These are phyloP conservation scores for Caryopteris hybrid DNA, from an alignment of 305 asterid species.

Conservation along the genomic window DNA sequence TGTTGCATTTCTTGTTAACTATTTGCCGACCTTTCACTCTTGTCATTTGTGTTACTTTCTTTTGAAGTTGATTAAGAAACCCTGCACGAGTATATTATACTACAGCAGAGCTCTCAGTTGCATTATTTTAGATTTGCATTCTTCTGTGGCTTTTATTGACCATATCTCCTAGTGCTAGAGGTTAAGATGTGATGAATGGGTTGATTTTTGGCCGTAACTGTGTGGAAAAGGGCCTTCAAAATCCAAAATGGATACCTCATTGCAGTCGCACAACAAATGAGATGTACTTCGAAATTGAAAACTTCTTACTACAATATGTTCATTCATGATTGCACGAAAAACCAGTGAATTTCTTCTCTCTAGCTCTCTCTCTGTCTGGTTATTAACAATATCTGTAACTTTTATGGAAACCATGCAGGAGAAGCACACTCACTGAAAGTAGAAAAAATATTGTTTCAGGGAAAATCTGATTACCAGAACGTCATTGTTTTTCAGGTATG, in stretches of 20 bases:
- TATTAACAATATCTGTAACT: neutral
- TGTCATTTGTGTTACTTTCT: neutral
- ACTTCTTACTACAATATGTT: neutral
- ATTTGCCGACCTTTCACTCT: neutral
- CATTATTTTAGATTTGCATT: neutral
- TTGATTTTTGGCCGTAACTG: too few relatives aligned
- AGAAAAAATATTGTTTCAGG: slow-evolving; percentile 74
- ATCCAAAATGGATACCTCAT: neutral
- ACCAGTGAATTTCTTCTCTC: neutral
- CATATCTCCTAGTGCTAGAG: neutral
- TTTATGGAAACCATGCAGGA: slow-evolving; percentile 48
- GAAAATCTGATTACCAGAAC: slow-evolving; percentile 90
- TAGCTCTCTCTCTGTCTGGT: neutral
- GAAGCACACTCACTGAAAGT: slow-evolving; percentile 98
- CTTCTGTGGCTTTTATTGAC: neutral
- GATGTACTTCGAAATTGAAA: neutral
- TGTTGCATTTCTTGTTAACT: neutral
- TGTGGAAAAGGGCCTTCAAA: too few relatives aligned
- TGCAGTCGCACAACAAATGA: neutral
- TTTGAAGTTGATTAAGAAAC: neutral
- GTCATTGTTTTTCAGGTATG: slow-evolving; percentile 89
- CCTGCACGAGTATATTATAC: neutral
- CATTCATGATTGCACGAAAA: neutral
- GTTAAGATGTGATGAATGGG: neutral
- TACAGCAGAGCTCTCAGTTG: neutral